A percentile compares a stretch with the other conserved stretches of the same genome.
Conservation (phyloP, 2,329 filamentous ascomycete species). For the Sporothrix pallida region DNA sequence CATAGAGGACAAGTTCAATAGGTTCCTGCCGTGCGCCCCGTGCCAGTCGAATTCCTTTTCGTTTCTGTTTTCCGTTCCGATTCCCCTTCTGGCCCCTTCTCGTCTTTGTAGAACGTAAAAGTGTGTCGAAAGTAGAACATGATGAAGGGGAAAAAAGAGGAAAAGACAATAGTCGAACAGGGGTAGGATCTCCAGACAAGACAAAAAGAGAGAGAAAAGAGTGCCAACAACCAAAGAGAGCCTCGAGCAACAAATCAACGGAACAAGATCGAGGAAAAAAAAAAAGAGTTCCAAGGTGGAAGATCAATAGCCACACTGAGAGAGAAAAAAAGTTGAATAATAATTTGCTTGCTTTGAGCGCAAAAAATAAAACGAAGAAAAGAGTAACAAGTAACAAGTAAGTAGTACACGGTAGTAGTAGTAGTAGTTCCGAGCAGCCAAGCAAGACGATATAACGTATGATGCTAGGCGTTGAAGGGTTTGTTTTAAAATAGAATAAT, state of each 20-base stretch:
- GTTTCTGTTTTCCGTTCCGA: no score
- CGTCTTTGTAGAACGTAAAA: no score
- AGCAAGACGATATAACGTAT: not conserved
- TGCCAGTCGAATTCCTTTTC: no score
- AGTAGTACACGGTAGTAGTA: not conserved
- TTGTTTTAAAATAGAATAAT: constrained; percentile 19
- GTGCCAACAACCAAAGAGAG: not conserved
- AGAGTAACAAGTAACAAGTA: not conserved
- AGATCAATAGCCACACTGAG: not conserved
- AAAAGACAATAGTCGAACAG: not conserved
- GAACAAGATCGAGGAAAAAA: not conserved
- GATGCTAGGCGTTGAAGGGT: not conserved
- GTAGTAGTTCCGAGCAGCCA: not conserved
- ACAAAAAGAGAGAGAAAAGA: not conserved
- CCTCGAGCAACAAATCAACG: not conserved
- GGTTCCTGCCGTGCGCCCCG: no score
- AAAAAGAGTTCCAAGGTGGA: not conserved
- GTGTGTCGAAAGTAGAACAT: not conserved
- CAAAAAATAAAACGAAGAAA: not conserved
- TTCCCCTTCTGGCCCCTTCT: no score
- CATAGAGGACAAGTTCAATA: no score
- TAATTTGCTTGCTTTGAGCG: constrained; percentile 12
- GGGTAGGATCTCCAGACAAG: not conserved
- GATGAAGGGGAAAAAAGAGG: not conserved
- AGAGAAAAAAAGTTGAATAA: constrained; percentile 1